phyloP scores from a whole-genome alignment of 2,329 filamentous ascomycete species.

The Fusarium albosuccineum region DNA sequence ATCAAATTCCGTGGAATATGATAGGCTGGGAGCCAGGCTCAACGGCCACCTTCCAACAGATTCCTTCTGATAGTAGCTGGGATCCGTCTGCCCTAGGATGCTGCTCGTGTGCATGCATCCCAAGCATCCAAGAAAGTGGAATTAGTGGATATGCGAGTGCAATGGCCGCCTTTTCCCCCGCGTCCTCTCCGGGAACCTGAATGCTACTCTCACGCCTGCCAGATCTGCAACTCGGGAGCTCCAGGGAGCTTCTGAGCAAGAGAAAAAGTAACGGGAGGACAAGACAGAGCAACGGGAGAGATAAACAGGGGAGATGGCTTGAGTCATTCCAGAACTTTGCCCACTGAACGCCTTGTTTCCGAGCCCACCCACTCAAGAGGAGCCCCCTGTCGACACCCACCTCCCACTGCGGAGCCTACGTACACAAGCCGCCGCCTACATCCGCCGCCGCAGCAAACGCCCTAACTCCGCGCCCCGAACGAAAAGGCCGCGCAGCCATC shows the following conservation, averaged over 20 bases:
- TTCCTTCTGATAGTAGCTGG: slow-evolving; percentile 29
- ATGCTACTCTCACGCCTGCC: slow-evolving; percentile 16
- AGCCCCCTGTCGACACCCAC: slow-evolving; percentile 41
- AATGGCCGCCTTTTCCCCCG: slow-evolving; percentile 26
- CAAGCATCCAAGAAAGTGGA: slow-evolving; percentile 8
- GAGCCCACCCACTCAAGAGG: slow-evolving; percentile 36
- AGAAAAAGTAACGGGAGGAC: slow-evolving; percentile 36
- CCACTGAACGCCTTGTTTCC: slow-evolving; percentile 31
- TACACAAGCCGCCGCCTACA: slow-evolving; percentile 12
- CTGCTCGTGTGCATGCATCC: slow-evolving; percentile 33
- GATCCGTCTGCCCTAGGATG: slow-evolving; percentile 22
- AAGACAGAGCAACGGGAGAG: slow-evolving; percentile 9
- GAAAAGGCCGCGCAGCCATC: slow-evolving; percentile 39
- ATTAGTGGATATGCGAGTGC: slow-evolving; percentile 28
- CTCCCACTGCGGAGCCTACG: slow-evolving; percentile 27
- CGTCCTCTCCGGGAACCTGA: background rate
- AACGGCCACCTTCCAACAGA: slow-evolving; percentile 33
- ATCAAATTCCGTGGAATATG: slow-evolving; percentile 32
- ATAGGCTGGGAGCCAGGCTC: slow-evolving; percentile 26
- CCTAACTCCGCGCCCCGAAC: slow-evolving; percentile 41
- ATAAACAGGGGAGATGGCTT: slow-evolving; percentile 32
- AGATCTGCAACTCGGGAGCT: slow-evolving; percentile 24
- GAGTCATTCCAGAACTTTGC: slow-evolving; percentile 46
- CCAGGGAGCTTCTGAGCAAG: slow-evolving; percentile 28
- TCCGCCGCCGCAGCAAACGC: slow-evolving; percentile 24